phyloP scores from a whole-genome alignment of 306 rosid species.

The Aeschynomene evenia region DNA sequence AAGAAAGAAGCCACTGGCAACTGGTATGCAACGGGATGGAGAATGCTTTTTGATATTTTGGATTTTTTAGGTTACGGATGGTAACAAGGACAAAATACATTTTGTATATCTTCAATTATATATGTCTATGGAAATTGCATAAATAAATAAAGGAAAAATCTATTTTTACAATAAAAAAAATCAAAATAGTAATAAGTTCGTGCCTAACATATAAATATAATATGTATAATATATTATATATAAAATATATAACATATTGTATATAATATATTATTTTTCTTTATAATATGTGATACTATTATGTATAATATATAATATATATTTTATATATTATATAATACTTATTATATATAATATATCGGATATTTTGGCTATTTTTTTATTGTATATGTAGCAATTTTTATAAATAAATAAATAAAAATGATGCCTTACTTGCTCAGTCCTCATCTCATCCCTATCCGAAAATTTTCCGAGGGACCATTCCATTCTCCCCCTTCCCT shows the following conservation, averaged over 20 bases:
- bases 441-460: conserved; percentile 5
- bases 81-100: conserved; percentile 1
- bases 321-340: no score
- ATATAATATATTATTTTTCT: no score
- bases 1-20: neutral
- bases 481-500: no score
- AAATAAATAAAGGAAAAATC: neutral
- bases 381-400: no score
- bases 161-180: neutral
- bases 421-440: neutral
- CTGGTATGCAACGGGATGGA: neutral
- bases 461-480: conserved; percentile 11
- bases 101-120: neutral
- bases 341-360: no score
- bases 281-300: no score
- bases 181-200: no score
- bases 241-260: no score
- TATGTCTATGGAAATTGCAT: neutral
- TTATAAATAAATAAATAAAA: neutral
- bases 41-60: neutral
- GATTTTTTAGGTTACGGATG: neutral
- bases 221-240: no score
- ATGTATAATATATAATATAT: no score
- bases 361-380: no score
- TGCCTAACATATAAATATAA: no score